phyloP scores from a whole-genome alignment of 2,329 filamentous ascomycete genomes.

The Cryphonectria naterciae region DNA sequence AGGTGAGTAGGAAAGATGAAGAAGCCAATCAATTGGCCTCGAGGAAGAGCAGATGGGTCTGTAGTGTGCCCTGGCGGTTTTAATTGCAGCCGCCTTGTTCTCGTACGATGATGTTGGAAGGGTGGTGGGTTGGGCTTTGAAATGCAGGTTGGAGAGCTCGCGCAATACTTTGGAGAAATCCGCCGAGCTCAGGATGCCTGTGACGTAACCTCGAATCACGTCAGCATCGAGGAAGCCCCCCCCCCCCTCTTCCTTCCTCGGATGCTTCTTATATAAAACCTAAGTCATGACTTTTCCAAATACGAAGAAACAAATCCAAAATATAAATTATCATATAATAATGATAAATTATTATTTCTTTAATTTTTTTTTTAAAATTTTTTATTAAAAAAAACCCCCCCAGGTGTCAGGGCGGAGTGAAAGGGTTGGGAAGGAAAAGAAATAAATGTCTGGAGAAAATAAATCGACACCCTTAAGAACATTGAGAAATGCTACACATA shows the following conservation, averaged over 20 bases:
- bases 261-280: no score
- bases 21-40: not conserved
- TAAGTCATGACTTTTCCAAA: not conserved
- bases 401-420: no score
- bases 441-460: no score
- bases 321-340: no score
- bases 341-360: no score
- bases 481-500: no score
- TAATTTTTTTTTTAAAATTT: no score
- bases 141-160: conserved; percentile 1
- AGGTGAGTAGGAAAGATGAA: conserved; percentile 2
- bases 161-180: not conserved
- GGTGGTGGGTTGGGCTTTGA: not conserved
- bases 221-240: not conserved
- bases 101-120: not conserved
- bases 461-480: not conserved
- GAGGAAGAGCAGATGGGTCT: not conserved
- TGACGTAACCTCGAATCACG: conserved; percentile 11
- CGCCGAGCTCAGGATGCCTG: not conserved
- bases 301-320: not conserved
- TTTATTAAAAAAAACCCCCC: no score
- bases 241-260: not conserved
- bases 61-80: not conserved
- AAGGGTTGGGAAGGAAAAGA: not conserved
- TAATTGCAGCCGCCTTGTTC: not conserved